Evolutionary conservation across 345 rosid species (phyloP).

Genomic region (Gossypium sturtianum): DNA sequence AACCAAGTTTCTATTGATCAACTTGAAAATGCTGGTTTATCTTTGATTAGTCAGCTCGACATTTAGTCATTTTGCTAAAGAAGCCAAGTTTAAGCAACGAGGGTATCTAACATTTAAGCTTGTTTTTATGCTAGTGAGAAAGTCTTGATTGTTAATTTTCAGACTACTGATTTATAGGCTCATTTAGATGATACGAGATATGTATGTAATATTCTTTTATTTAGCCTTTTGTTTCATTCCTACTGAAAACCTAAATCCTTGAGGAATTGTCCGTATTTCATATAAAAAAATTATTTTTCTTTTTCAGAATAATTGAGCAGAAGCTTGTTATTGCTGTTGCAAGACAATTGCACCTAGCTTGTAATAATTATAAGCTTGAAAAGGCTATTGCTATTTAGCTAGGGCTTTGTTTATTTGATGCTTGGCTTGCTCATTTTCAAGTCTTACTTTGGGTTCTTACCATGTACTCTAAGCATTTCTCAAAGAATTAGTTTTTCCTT

Average conservation of each 20-base stretch:
- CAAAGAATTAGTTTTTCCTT: background rate
- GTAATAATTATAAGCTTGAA: background rate
- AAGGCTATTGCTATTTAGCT: background rate
- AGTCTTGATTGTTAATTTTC: background rate
- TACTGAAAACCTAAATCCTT: background rate
- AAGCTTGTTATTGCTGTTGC: background rate
- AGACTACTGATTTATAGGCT: background rate
- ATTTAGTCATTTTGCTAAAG: slow-evolving; percentile 1
- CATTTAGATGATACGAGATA: background rate
- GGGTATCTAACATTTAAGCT: background rate
- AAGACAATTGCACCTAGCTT: background rate
- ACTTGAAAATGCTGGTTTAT: background rate
- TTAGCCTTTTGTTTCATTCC: background rate
- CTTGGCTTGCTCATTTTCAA: background rate
- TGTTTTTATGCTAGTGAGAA: background rate
- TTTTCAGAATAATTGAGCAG: background rate
- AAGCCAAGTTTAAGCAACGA: background rate
- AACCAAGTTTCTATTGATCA: background rate
- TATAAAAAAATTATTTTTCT: background rate
- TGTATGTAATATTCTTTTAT: background rate
- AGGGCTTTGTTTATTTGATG: background rate
- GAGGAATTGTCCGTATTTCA: background rate
- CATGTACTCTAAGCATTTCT: background rate
- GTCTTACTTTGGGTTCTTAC: background rate
- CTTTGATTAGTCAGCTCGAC: background rate